Conservation (phyloP, 1,139 yeast species). For the Pichia sp. region DNA sequence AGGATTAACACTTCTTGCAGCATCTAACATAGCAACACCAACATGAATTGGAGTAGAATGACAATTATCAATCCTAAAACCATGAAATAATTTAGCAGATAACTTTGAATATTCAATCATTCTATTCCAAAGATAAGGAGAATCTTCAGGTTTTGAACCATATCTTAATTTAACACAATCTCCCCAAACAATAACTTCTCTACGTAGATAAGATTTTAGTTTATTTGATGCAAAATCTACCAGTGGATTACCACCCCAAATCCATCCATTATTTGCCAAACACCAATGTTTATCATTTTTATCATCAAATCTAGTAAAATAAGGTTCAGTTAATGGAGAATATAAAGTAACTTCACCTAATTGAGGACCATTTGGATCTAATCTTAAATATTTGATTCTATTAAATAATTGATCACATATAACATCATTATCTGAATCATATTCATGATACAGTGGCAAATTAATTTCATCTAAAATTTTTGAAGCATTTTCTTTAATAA, state of each 20-base stretch:
- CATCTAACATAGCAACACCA: conserved; percentile 81
- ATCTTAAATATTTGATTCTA: conserved; percentile 66
- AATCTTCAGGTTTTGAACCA: conserved; percentile 69
- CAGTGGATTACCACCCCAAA: conserved; percentile 94
- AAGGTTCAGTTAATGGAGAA: conserved; percentile 72
- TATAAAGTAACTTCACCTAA: conserved; percentile 55
- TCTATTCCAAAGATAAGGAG: conserved; percentile 83
- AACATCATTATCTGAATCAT: conserved; percentile 62
- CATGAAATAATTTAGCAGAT: conserved; percentile 75
- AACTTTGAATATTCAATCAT: conserved; percentile 72
- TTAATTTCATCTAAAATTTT: conserved; percentile 71
- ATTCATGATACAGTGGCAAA: conserved; percentile 61
- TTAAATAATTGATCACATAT: conserved; percentile 66
- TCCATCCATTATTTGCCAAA: conserved; percentile 96
- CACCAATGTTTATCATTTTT: conserved; percentile 55
- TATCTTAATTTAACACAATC: conserved; percentile 92
- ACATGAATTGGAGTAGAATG: conserved; percentile 96
- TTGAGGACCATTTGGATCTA: conserved; percentile 76
- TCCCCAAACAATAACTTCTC: conserved; percentile 97
- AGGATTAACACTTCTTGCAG: conserved; percentile 80
- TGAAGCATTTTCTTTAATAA: conserved; percentile 38
- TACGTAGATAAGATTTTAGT: conserved; percentile 74
- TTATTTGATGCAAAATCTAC: conserved; percentile 83
- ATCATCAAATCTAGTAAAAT: conserved; percentile 66
- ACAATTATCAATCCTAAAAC: conserved; percentile 90